Evolutionary conservation across 306 rosid species (phyloP), one percentile per base, ranked within the genome.

Genomic region (Albizia julibrissin): DNA sequence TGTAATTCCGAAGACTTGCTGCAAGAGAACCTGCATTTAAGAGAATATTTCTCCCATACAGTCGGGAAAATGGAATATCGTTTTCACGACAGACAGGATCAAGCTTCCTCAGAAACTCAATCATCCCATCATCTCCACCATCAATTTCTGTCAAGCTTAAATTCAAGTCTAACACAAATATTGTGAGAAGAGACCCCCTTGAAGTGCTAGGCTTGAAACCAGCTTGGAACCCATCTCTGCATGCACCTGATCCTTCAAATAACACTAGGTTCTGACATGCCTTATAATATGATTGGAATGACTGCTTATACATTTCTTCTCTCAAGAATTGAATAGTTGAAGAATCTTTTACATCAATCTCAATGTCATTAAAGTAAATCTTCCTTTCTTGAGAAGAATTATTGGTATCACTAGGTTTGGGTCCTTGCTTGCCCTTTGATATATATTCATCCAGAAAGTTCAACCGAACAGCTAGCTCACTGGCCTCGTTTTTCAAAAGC

Each of bases 101-200:
- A 75, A 88, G 92, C 87, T 52, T 91, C 89, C 87, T 88, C 56
- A 96, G 8, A 83, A 91, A 75, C 49, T 92, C 95, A 77, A 93
- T 90, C 95, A 96, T 96, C 83, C 98, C 98, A 86, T 34, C 91
- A 68, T 90, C 95, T 71, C 98, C 99, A 47, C 97, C 99, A 73
- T 89, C 97, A 87, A 96, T 88, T 85, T 78, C 82, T 72, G 91
- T 89, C 89, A 96, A 81, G 86, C 84, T 88, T 49, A 94, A 81
- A 81, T 90, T 93, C 27, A 96, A 86, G 82, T 96, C 92, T 31
- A 76, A 78, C 26, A 94, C 91, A 74, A 85, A 76, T 85, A 94
- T 68, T 50, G 97, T 72, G 79, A 96, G 85, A 84, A 96, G 88
- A 50, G 91, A 92, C 87, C 88, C 73, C 84, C 99, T 90, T 43